These are phyloP conservation scores for Lentithecium fluviatile DNA, from an alignment of 495 filamentous ascomycete genomes.

Conservation along the genomic window DNA sequence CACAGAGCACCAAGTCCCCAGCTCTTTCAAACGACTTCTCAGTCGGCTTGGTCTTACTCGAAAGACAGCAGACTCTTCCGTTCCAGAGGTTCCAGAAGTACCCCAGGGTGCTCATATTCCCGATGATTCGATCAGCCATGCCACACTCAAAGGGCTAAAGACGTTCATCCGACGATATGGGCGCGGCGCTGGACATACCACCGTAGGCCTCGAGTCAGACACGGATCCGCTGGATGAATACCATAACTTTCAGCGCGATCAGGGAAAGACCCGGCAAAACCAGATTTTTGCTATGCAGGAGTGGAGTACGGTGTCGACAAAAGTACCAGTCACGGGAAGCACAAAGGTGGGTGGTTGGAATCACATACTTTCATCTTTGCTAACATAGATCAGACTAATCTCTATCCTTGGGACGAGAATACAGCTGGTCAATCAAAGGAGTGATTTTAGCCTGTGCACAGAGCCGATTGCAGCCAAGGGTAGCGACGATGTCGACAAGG, in stretches of 20 bases:
- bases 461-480: too few relatives aligned
- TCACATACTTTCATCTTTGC: too few relatives aligned
- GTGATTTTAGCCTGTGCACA: too few relatives aligned
- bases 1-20: neutral
- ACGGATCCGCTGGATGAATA: neutral
- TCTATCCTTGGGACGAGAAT: too few relatives aligned
- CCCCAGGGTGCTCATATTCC: neutral
- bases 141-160: neutral
- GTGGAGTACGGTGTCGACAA: neutral
- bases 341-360: too few relatives aligned
- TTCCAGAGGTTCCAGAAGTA: neutral
- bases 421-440: too few relatives aligned
- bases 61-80: neutral
- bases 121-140: neutral
- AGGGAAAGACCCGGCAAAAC: too few relatives aligned
- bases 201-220: neutral
- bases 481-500: too few relatives aligned
- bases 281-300: too few relatives aligned
- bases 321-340: too few relatives aligned
- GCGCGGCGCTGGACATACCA: neutral
- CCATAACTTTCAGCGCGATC: neutral
- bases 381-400: too few relatives aligned
- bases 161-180: neutral
- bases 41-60: neutral
- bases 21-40: neutral